These are phyloP conservation scores for Talaromyces piceae DNA, from an alignment of 2,329 filamentous ascomycete genomes.

Conservation along the genomic window DNA sequence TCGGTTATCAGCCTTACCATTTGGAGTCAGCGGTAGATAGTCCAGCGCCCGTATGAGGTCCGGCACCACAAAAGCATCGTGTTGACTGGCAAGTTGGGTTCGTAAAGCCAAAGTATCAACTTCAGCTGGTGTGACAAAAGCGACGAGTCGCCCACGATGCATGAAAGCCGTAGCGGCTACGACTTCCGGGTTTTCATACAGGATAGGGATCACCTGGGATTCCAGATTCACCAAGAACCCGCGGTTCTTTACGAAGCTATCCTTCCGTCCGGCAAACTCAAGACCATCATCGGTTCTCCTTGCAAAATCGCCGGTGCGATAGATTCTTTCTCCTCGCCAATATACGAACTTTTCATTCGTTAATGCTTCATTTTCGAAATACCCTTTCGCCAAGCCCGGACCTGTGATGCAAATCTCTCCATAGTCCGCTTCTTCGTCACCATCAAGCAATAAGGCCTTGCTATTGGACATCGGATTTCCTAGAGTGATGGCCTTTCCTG, in stretches of 20 bases:
- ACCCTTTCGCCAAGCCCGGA: not conserved
- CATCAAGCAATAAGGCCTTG: not conserved
- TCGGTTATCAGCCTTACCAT: conserved; percentile 1
- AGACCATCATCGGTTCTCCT: conserved; percentile 5
- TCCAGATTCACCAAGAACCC: conserved; percentile 32
- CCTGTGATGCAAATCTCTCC: conserved; percentile 3
- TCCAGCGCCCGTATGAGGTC: not conserved
- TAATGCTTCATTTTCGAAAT: not conserved
- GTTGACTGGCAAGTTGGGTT: not conserved
- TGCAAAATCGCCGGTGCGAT: conserved; percentile 1
- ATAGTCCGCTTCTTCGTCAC: not conserved
- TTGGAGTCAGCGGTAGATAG: not conserved
- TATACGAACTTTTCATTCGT: not conserved
- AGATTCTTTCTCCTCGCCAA: not conserved
- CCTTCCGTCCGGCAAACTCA: conserved; percentile 21
- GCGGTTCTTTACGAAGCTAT: conserved; percentile 26
- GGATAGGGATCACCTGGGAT: conserved; percentile 21
- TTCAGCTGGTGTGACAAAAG: not conserved
- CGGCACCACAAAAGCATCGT: conserved; percentile 1
- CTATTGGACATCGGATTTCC: not conserved
- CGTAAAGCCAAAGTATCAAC: not conserved
- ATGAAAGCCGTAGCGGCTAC: not conserved
- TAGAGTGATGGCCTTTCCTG: not conserved
- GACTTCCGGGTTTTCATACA: conserved; percentile 10
- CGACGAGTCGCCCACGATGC: not conserved